These are phyloP conservation scores for Nannochloropsis gaditana DNA, from an alignment of 108 stramenopile species.

Conservation along the genomic window DNA sequence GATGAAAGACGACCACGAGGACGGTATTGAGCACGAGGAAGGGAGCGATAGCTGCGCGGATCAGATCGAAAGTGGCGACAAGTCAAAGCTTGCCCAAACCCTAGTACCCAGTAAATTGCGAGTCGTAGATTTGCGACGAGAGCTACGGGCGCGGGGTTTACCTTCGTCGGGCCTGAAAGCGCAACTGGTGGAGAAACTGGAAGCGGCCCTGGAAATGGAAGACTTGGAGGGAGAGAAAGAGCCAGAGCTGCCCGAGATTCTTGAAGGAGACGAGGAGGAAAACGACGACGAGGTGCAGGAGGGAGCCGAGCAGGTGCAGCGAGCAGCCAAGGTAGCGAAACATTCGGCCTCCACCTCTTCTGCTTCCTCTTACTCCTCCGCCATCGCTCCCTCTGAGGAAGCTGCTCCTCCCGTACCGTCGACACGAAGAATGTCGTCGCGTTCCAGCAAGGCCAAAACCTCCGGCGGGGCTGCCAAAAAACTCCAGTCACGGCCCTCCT, in stretches of 20 bases:
- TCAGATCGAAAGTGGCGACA: not conserved
- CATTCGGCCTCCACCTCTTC: not conserved
- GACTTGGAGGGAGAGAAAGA: constrained; percentile 5
- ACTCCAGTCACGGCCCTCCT: not conserved
- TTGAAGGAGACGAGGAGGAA: constrained; percentile 16
- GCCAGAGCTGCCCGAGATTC: constrained; percentile 11
- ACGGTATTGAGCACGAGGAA: not conserved
- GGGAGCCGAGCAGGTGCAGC: not conserved
- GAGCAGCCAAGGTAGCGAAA: not conserved
- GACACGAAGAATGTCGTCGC: not conserved
- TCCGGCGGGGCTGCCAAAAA: not conserved
- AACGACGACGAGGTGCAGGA: not conserved
- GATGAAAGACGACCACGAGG: not conserved
- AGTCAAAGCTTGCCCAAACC: not conserved
- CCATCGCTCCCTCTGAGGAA: not conserved
- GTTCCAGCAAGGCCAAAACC: not conserved
- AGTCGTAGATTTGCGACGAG: not conserved
- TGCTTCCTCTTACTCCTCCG: not conserved
- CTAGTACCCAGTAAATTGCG: not conserved
- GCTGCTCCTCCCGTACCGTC: not conserved
- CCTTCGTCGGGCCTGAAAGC: not conserved
- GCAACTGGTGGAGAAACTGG: not conserved
- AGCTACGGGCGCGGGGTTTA: not conserved
- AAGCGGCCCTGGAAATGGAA: constrained; percentile 10
- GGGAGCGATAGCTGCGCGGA: not conserved